These are phyloP conservation scores for Botrytis byssoidea DNA, from an alignment of 2,329 filamentous ascomycete species.

Conservation along the genomic window DNA sequence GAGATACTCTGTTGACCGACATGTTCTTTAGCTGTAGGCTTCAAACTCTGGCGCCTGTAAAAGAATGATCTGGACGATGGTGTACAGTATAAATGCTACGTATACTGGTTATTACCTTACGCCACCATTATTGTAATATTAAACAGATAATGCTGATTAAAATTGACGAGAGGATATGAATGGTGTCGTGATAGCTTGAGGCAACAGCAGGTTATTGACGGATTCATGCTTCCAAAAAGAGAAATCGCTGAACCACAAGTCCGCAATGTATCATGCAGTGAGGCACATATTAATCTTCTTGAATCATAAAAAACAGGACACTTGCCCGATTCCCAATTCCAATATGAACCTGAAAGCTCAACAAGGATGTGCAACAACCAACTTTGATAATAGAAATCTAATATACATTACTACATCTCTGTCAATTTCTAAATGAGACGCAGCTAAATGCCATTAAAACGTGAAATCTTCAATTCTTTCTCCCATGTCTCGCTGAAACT, in stretches of 20 bases:
- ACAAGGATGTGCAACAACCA: neutral
- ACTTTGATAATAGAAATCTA: neutral
- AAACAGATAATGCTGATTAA: neutral
- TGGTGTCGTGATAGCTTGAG: neutral
- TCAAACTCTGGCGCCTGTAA: neutral
- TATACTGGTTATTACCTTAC: neutral
- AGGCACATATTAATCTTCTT: neutral
- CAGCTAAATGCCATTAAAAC: neutral
- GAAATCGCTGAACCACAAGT: neutral
- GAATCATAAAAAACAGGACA: neutral
- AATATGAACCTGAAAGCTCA: neutral
- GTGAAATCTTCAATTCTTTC: neutral
- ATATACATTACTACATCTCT: neutral
- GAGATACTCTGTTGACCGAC: neutral
- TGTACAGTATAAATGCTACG: neutral
- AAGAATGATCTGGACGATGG: fast-evolving
- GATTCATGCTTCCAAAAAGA: neutral
- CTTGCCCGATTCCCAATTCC: neutral
- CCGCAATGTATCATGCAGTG: neutral
- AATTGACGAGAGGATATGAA: neutral
- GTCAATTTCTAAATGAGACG: neutral
- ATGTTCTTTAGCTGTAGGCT: neutral
- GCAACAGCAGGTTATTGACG: neutral
- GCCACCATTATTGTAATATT: neutral
- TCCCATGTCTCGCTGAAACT: neutral